Percentiles rank a stretch among this genome's conserved stretches.
Conservation (phyloP, 2,329 filamentous ascomycete genomes). For the Aspergillus sp. region DNA sequence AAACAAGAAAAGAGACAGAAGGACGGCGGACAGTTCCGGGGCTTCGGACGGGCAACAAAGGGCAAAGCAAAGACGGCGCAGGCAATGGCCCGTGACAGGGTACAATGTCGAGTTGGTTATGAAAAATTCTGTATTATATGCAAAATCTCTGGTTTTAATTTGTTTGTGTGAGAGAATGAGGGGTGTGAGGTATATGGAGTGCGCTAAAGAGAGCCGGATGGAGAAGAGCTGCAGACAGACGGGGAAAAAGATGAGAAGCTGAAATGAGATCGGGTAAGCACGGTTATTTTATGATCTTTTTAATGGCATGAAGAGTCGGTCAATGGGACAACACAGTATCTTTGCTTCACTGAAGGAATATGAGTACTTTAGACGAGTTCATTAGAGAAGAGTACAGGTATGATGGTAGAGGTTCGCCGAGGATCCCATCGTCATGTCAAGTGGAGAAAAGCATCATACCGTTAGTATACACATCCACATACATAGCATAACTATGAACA, state of each 20-base stretch:
- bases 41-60: neutral
- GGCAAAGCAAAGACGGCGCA: conserved; percentile 3
- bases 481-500: neutral
- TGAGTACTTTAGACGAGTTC: neutral
- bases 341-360: neutral
- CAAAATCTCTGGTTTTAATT: too few relatives aligned
- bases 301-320: too few relatives aligned
- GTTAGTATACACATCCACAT: neutral
- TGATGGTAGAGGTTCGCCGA: conserved; percentile 6
- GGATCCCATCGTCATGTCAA: neutral
- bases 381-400: conserved; percentile 10
- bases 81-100: conserved; percentile 13
- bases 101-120: too few relatives aligned
- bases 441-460: neutral
- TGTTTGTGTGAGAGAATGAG: too few relatives aligned
- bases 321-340: too few relatives aligned
- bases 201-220: neutral
- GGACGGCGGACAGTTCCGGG: neutral
- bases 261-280: neutral
- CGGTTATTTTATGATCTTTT: neutral
- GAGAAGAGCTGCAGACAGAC: neutral
- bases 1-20: neutral
- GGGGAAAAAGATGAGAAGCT: neutral
- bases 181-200: too few relatives aligned
- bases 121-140: too few relatives aligned